phyloP scores from a whole-genome alignment of 208 protist genomes.

The Balamuthia mandrillaris region DNA sequence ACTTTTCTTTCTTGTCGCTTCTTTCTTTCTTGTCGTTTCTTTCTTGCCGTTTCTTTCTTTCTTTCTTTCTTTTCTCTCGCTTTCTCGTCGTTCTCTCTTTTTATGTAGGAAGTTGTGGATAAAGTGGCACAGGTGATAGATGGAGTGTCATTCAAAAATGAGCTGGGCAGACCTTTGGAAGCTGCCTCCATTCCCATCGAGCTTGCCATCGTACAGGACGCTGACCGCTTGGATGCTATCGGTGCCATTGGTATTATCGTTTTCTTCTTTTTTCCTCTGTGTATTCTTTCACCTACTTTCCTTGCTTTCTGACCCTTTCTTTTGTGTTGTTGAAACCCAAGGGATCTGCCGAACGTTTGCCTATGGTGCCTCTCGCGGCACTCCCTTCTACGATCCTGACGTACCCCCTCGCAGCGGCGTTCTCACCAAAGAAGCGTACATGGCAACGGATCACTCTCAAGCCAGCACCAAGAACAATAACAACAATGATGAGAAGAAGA shows the following conservation, averaged over 20 bases:
- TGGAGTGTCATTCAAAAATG: constrained; percentile 48
- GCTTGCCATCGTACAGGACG: constrained; percentile 62
- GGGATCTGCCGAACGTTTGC: constrained; percentile 47
- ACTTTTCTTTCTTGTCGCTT: too few relatives aligned
- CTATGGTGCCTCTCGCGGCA: constrained; percentile 12
- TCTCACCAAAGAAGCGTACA: constrained; percentile 59
- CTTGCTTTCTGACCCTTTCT: neutral
- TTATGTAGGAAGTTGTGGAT: neutral
- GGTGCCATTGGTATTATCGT: constrained; percentile 56
- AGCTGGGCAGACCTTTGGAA: constrained; percentile 36
- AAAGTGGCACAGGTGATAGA: neutral
- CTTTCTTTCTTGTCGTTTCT: too few relatives aligned
- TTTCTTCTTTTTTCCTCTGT: neutral
- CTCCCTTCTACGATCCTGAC: neutral
- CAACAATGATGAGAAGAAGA: constrained; percentile 48
- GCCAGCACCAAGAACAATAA: neutral
- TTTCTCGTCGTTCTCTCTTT: too few relatives aligned
- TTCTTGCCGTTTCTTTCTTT: too few relatives aligned
- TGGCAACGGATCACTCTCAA: neutral
- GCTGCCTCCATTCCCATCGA: neutral
- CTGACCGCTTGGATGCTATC: constrained; percentile 53
- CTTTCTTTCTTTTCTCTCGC: too few relatives aligned
- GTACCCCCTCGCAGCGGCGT: neutral
- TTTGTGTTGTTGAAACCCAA: neutral
- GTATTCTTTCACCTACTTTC: neutral